Conservation (phyloP, 768 basidiomycete species). For the Nidularia sp. region DNA sequence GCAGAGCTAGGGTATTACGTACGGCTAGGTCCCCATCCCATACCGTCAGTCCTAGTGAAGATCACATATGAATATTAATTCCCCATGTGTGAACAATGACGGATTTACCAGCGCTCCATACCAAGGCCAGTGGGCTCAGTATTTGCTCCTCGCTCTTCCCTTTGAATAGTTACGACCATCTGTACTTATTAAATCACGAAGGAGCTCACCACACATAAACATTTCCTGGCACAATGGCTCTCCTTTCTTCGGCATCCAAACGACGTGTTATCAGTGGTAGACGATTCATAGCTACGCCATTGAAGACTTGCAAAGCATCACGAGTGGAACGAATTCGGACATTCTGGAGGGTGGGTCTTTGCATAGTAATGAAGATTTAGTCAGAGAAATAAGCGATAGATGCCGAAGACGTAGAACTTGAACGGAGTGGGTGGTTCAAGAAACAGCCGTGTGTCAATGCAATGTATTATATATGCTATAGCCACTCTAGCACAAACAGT, state of each 20-base stretch:
- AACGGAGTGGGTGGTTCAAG: too few relatives aligned
- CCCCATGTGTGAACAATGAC: conserved; percentile 1
- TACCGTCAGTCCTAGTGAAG: conserved; percentile 45
- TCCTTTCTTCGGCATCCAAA: conserved; percentile 78
- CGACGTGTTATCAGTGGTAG: conserved; percentile 78
- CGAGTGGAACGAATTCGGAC: conserved; percentile 75
- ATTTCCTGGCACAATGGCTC: conserved; percentile 69
- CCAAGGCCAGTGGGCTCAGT: conserved; percentile 79
- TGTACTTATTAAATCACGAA: not conserved
- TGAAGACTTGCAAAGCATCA: conserved; percentile 80
- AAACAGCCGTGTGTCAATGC: not conserved
- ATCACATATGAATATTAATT: conserved; percentile 1
- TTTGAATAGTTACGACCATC: conserved; percentile 7
- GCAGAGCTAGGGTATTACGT: conserved; percentile 23
- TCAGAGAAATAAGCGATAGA: not conserved
- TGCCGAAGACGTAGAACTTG: too few relatives aligned
- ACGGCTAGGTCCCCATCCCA: conserved; percentile 87
- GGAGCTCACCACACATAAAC: conserved; percentile 68
- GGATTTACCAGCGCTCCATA: conserved; percentile 74
- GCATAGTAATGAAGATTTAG: conserved; percentile 36
- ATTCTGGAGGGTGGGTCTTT: conserved; percentile 70
- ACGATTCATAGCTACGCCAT: conserved; percentile 64
- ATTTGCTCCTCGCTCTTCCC: conserved; percentile 82
- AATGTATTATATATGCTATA: conserved; percentile 3
- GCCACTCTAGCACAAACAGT: conserved; percentile 5